These are phyloP conservation scores for Amanita polypyramis DNA, from an alignment of 768 basidiomycete genomes.

Conservation along the genomic window DNA sequence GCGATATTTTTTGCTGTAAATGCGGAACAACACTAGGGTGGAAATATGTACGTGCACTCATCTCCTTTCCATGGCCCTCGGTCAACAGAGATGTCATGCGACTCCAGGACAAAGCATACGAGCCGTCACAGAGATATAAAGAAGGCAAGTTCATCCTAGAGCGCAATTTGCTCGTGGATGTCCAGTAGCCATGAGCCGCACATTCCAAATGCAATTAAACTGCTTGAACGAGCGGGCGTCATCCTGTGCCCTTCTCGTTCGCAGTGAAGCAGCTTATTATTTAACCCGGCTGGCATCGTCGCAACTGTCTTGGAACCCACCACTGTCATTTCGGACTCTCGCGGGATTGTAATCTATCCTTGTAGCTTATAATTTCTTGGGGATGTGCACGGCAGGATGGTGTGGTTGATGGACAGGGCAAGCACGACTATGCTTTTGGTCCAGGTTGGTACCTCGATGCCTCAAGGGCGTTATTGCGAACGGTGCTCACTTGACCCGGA, in stretches of 20 bases:
- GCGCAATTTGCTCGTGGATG: constrained; percentile 79
- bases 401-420: background rate
- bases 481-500: background rate
- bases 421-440: background rate
- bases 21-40: constrained; percentile 84
- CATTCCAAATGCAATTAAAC: background rate
- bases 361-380: constrained; percentile 7
- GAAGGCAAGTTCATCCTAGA: constrained; percentile 98
- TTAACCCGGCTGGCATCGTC: constrained; percentile 11
- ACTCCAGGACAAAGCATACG: constrained; percentile 80
- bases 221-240: constrained; percentile 1
- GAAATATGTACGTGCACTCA: constrained; percentile 76
- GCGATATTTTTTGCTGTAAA: constrained; percentile 91
- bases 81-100: background rate
- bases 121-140: constrained; percentile 90
- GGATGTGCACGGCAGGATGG: constrained; percentile 10
- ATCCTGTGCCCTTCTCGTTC: constrained; percentile 2
- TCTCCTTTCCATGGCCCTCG: constrained; percentile 8
- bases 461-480: background rate
- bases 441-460: background rate
- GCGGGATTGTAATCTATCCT: constrained; percentile 11
- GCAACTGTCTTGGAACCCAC: constrained; percentile 12
- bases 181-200: constrained; percentile 40
- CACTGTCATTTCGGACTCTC: constrained; percentile 18
- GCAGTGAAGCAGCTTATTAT: constrained; percentile 2